Base-by-base conservation (phyloP, 331 rosid species). In the Rhamnella rubrinervis region DNA sequence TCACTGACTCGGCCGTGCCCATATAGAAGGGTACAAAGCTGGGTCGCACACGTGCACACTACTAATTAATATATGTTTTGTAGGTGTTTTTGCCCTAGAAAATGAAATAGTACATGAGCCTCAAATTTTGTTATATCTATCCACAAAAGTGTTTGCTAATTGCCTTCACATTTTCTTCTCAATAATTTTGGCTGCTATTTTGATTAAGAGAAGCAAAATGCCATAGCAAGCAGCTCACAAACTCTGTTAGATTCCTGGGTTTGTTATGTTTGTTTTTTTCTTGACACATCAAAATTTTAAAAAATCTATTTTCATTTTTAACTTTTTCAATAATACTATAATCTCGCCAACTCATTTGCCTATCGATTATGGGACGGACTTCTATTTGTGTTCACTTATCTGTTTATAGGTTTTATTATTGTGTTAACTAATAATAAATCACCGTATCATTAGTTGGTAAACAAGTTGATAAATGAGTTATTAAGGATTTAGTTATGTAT, bases 11-110 rank as follows among this genome's bases (percentile, higher is more conserved):
- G 17, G 19, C 49, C 69, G n/a, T 83, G 86, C 74, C 87, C 59
- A 62, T 55, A 35, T 18, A 39, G 14, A 56, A 62, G 85, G 88
- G 87, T 39, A 47, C 90, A 85, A 19, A 66, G 65, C 49, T 64
- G 89, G 87, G 87, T 72, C 85, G 73, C 41, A 9, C 65, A 41
- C 66, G 65, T 44, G 68, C 62, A 15, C 70, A 23, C 6, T 39
- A 44, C 25, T 52, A 68, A 62, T 55, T 23, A 61, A 40, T 71
- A 53, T 62, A 59, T 62, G 46, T 13, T 53, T 18, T 19, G 8
- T n/a, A 0, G 2, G 14, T 18, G 58, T 20, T n/a, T 44, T 16
- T 44, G 35, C 49, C 49, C 13, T 44, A 9, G 49, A 44, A 14
- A 1, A 3, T 59, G 20, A 68, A 51, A 68, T 60, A 57, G 31